phyloP scores from a whole-genome alignment of 2,329 filamentous ascomycete genomes.

The Pseudogymnoascus sp. region DNA sequence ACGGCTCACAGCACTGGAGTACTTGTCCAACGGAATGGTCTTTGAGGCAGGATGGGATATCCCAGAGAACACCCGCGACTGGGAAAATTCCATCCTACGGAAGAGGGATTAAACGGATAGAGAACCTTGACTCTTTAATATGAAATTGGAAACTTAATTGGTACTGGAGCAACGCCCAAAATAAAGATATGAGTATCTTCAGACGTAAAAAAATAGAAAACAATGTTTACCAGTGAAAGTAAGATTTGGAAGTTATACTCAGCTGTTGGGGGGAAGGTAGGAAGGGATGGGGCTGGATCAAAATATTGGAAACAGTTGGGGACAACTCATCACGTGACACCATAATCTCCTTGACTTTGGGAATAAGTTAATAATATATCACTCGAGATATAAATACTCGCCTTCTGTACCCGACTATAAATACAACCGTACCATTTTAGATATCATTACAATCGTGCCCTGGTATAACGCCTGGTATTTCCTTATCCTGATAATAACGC shows the following conservation, averaged over 20 bases:
- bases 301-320: not conserved
- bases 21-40: constrained; percentile 24
- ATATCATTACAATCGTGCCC: constrained; percentile 4
- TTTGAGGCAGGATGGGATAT: constrained; percentile 14
- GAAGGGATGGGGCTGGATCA: not conserved
- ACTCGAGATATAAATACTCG: not conserved
- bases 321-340: not conserved
- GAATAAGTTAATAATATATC: not conserved
- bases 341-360: not conserved
- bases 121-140: not conserved
- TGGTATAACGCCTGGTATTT: constrained; percentile 7
- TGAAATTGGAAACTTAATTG: not conserved
- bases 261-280: not conserved
- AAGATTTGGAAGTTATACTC: not conserved
- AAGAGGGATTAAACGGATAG: not conserved
- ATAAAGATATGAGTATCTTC: not conserved
- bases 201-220: not conserved
- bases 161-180: not conserved
- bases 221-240: not conserved
- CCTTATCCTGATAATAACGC: constrained; percentile 7
- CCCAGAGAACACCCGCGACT: not conserved
- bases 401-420: not conserved
- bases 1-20: constrained; percentile 24
- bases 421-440: constrained; percentile 1
- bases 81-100: not conserved